Evolutionary conservation across 495 filamentous ascomycete species (phyloP).

Genomic region (Penicillium lagena): DNA sequence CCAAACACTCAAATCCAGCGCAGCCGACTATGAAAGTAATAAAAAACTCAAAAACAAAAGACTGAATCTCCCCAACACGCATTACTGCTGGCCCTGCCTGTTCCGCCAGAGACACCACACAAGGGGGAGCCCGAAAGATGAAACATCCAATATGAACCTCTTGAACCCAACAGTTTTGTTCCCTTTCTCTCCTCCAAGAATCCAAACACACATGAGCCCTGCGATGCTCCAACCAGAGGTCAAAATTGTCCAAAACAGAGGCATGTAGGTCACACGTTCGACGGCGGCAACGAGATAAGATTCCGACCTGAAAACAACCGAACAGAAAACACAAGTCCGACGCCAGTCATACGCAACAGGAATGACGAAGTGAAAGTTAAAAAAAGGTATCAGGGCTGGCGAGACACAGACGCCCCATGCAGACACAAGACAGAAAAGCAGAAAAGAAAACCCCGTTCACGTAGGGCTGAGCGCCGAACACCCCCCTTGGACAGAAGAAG

Average conservation of each 20-base stretch:
- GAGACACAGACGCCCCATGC: conserved; percentile 23
- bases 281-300: conserved; percentile 14
- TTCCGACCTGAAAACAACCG: conserved; percentile 18
- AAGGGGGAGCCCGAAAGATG: background rate
- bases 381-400: conserved; percentile 29
- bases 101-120: background rate
- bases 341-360: conserved; percentile 19
- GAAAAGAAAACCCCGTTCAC: conserved; percentile 5
- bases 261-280: conserved; percentile 1
- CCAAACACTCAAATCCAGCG: conserved; percentile 11
- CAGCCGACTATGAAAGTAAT: conserved; percentile 18
- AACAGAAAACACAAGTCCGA: conserved; percentile 25
- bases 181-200: too few species aligned
- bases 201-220: background rate
- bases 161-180: background rate
- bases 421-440: conserved; percentile 19
- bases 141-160: conserved; percentile 1
- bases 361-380: conserved; percentile 17
- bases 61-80: conserved; percentile 5
- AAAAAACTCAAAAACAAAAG: conserved; percentile 10
- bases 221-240: background rate
- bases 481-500: conserved; percentile 24
- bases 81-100: conserved; percentile 6
- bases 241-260: conserved; percentile 6
- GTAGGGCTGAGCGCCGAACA: conserved; percentile 32